Evolutionary conservation across 1,284 basidiomycete genomes (phyloP).

Genomic region (Schizophyllum commune): DNA sequence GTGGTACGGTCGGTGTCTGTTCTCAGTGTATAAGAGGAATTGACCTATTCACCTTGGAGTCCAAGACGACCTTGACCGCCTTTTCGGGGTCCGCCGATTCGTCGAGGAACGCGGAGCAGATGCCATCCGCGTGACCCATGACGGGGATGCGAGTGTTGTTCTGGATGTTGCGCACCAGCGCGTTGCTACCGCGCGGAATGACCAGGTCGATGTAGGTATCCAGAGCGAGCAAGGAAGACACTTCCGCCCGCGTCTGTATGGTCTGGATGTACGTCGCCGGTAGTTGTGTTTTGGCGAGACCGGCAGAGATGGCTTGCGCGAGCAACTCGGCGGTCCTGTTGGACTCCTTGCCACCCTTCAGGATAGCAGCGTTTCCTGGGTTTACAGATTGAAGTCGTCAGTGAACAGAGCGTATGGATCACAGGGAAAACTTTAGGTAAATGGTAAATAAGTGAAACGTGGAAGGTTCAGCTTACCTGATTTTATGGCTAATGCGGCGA

Average conservation of each 20-base stretch:
- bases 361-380: constrained; percentile 85
- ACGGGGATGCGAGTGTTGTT: constrained; percentile 90
- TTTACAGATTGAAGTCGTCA: not conserved
- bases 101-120: constrained; percentile 89
- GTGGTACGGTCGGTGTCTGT: constrained; percentile 1
- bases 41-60: constrained; percentile 72
- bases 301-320: constrained; percentile 73
- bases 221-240: constrained; percentile 78
- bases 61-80: constrained; percentile 76
- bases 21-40: not conserved
- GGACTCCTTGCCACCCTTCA: constrained; percentile 97
- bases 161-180: constrained; percentile 85
- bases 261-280: constrained; percentile 84
- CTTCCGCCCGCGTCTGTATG: constrained; percentile 89
- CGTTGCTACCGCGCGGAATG: constrained; percentile 93
- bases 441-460: not conserved
- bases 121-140: constrained; percentile 97
- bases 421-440: not conserved
- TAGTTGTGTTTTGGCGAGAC: constrained; percentile 66
- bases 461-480: constrained; percentile 52
- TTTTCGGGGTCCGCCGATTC: constrained; percentile 73
- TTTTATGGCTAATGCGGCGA: constrained; percentile 94
- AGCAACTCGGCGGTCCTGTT: constrained; percentile 70
- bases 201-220: constrained; percentile 95
- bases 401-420: not conserved